Percentiles rank a stretch among this genome's conserved stretches.
These are phyloP conservation scores for Chaetomiaceae sp. DNA, from an alignment of 2,329 filamentous ascomycete species.

Conservation along the genomic window DNA sequence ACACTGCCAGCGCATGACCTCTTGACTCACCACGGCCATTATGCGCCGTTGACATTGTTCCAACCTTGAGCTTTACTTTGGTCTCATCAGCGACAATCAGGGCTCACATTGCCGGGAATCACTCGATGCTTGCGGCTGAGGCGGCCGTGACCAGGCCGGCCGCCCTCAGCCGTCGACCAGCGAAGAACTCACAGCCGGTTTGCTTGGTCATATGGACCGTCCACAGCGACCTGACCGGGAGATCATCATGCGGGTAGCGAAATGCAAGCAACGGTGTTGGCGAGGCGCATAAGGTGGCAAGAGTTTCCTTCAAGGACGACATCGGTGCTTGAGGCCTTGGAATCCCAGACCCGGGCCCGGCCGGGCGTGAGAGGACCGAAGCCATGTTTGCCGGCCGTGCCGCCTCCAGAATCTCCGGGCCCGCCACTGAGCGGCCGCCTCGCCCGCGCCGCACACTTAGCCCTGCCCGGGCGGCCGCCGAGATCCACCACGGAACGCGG, in stretches of 20 bases:
- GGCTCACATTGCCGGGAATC: no score
- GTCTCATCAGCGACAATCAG: no score
- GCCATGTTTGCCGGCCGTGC: neutral
- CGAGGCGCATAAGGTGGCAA: neutral
- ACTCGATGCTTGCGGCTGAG: neutral
- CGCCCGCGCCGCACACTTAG: neutral
- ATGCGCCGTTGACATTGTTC: no score
- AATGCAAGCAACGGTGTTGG: neutral
- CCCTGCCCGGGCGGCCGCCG: no score
- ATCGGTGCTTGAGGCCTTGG: no score
- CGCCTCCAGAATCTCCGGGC: neutral
- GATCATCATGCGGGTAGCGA: neutral
- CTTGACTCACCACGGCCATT: no score
- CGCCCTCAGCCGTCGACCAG: neutral
- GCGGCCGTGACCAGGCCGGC: neutral
- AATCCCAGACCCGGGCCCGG: no score
- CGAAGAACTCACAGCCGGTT: neutral
- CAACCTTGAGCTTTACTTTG: no score
- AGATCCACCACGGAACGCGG: no score
- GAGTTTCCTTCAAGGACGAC: neutral
- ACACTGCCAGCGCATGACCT: no score
- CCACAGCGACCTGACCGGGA: neutral
- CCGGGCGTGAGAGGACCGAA: no score
- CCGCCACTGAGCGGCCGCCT: slow-evolving; percentile 5
- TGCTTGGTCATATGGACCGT: slow-evolving; percentile 2